phyloP scores from a whole-genome alignment of 108 stramenopile genomes.

The Epipyxis sp. region DNA sequence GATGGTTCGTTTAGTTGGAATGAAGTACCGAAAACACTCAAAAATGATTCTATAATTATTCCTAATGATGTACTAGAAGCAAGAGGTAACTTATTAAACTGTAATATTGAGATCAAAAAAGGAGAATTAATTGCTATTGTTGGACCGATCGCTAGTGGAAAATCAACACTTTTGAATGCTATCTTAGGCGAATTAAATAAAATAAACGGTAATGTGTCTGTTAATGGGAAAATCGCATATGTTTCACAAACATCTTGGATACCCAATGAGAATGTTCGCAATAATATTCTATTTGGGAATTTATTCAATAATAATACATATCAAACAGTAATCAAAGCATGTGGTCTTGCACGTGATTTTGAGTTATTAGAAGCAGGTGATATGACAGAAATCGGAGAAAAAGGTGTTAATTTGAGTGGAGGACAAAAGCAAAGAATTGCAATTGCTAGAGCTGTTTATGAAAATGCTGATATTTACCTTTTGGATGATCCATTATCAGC shows the following conservation, averaged over 20 bases:
- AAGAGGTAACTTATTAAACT: constrained; percentile 8
- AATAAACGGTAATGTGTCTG: constrained; percentile 37
- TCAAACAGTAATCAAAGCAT: constrained; percentile 22
- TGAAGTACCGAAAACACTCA: neutral
- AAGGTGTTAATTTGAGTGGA: constrained; percentile 82
- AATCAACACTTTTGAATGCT: constrained; percentile 60
- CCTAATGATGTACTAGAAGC: neutral
- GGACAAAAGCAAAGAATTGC: constrained; percentile 75
- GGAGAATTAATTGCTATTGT: constrained; percentile 82
- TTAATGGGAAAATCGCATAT: constrained; percentile 49
- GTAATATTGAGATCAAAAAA: constrained; percentile 58
- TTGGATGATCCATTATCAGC: constrained; percentile 89
- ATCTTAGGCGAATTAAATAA: constrained; percentile 58
- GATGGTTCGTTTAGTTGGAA: neutral
- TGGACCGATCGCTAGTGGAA: constrained; percentile 83
- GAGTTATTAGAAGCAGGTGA: constrained; percentile 38
- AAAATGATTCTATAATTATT: no score
- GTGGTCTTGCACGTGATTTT: constrained; percentile 37
- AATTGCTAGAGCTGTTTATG: constrained; percentile 73
- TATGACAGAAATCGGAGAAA: constrained; percentile 80
- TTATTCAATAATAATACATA: constrained; percentile 30
- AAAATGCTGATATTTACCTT: constrained; percentile 64
- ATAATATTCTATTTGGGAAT: constrained; percentile 6
- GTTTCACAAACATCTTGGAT: constrained; percentile 59
- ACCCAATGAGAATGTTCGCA: constrained; percentile 44